phyloP scores from a whole-genome alignment of 2,329 filamentous ascomycete species.

The Biscogniauxia marginata region DNA sequence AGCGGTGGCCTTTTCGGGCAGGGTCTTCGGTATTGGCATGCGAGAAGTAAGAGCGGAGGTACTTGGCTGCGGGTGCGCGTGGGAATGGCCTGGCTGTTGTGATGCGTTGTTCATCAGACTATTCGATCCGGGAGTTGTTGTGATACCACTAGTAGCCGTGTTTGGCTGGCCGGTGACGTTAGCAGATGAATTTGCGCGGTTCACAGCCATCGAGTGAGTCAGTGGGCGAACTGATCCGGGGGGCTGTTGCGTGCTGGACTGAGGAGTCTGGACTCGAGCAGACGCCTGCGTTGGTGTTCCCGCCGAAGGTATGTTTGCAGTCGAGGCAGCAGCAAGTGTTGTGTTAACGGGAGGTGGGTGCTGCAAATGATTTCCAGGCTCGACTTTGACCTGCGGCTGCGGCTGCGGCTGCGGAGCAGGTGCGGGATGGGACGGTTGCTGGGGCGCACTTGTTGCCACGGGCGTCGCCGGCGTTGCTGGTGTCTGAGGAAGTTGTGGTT shows the following conservation, averaged over 20 bases:
- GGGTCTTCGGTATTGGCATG: slow-evolving; percentile 79
- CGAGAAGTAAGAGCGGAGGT: slow-evolving; percentile 52
- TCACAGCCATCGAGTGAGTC: slow-evolving; percentile 31
- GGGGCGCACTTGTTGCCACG: slow-evolving; percentile 19
- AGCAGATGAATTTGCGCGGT: slow-evolving; percentile 31
- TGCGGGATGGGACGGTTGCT: slow-evolving; percentile 22
- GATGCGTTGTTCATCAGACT: slow-evolving; percentile 22
- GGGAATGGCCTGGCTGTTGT: slow-evolving; percentile 44
- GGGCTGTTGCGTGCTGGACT: slow-evolving; percentile 31
- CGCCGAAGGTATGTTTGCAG: slow-evolving; percentile 38
- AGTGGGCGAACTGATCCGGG: slow-evolving; percentile 22
- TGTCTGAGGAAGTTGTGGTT: slow-evolving; percentile 22
- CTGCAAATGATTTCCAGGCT: slow-evolving; percentile 32
- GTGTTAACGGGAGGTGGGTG: slow-evolving; percentile 49
- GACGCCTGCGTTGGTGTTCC: slow-evolving; percentile 50
- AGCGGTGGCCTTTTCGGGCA: slow-evolving; percentile 65
- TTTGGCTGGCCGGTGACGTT: slow-evolving; percentile 25
- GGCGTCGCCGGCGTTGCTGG: slow-evolving; percentile 25
- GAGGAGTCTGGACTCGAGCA: slow-evolving; percentile 49
- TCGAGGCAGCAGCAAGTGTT: slow-evolving; percentile 38
- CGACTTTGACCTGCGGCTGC: slow-evolving; percentile 37
- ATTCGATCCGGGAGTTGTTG: slow-evolving; percentile 25
- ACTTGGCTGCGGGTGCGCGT: slow-evolving; percentile 47
- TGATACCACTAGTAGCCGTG: slow-evolving; percentile 25
- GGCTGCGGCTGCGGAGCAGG: slow-evolving; percentile 26